These are phyloP conservation scores for Pleurotus tuoliensis DNA, from an alignment of 768 basidiomycete genomes.

Conservation along the genomic window DNA sequence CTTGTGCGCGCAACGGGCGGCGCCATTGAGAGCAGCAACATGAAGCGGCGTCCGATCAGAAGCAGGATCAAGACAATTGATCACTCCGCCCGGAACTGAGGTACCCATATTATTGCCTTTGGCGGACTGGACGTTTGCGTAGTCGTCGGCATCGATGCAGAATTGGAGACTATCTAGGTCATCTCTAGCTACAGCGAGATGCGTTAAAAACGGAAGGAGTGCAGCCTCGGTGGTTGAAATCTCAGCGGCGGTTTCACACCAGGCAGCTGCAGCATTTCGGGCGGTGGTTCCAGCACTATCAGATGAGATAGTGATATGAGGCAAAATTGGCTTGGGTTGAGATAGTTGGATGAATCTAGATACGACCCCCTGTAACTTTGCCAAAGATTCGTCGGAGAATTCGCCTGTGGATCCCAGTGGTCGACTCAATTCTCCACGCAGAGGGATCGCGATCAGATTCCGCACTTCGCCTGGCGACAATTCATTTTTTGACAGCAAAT, in stretches of 20 bases:
- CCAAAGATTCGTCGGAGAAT: slow-evolving; percentile 45
- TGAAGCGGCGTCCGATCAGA: slow-evolving; percentile 78
- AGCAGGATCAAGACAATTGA: slow-evolving; percentile 67
- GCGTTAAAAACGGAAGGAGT: slow-evolving; percentile 73
- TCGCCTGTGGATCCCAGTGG: slow-evolving; percentile 38
- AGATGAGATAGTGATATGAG: slow-evolving; percentile 33
- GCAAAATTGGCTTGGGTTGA: slow-evolving; percentile 29
- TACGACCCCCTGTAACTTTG: slow-evolving; percentile 61
- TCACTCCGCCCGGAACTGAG: slow-evolving; percentile 54
- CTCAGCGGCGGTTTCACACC: slow-evolving; percentile 79
- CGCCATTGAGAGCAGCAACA: slow-evolving; percentile 71
- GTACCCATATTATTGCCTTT: slow-evolving; percentile 13
- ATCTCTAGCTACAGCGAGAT: slow-evolving; percentile 71
- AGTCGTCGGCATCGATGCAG: slow-evolving; percentile 44
- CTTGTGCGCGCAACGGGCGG: slow-evolving; percentile 35
- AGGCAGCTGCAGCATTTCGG: slow-evolving; percentile 55
- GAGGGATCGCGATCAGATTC: slow-evolving; percentile 66
- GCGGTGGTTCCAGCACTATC: slow-evolving; percentile 34
- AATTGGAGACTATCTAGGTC: slow-evolving; percentile 60
- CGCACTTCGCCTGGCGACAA: slow-evolving; percentile 67
- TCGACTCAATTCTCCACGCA: slow-evolving; percentile 86
- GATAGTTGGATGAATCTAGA: slow-evolving; percentile 67
- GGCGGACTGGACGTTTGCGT: slow-evolving; percentile 20
- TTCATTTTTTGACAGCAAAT: slow-evolving; percentile 84
- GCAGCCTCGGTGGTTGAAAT: slow-evolving; percentile 65